Base-by-base conservation (phyloP, 495 filamentous ascomycete genomes). In the Achaetomiella virescens region DNA sequence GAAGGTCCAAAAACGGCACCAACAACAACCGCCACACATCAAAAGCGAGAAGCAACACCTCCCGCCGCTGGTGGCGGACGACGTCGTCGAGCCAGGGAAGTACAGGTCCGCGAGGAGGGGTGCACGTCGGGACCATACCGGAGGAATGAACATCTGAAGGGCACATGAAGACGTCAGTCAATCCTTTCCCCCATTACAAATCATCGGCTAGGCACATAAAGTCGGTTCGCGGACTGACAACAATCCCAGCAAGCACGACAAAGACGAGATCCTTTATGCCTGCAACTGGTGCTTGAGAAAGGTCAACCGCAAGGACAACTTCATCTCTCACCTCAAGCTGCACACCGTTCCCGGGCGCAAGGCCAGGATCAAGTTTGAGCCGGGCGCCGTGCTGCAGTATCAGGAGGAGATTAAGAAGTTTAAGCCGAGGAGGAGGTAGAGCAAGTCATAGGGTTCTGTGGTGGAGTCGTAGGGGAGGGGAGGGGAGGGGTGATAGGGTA, bases 131-230 rank as follows among this genome's bases (percentile, higher is more conserved):
- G 73, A 24, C 48, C 43, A 0, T 87, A 84, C 57, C 80, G 79
- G 67, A 66, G 83, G 43, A 78, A 80, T 35, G 84, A 87, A 54
- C 84, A 87, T 55, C 65, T 86, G 1, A 85, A 84, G 66, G 84
- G 15, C 85, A 88, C 61, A 77, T 79, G 63, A 75, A 76, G 57
- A 82, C 77, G 73, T 74, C 61, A 67, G 73, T 37, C 24, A 5
- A 5, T 8, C n/a, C 10, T 15, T 40, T 6, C 25, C 37, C 18
- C 22, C 22, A 18, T 12, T 17, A 18, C 9, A n/a, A 24, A 42
- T n/a, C 51, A 52, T 24, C 0, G 12, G 10, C 20, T 18, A 52
- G 48, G 29, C 27, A 21, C 21, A 35, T 20, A 27, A 37, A 41
- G 17, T n/a, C n/a, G n/a, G n/a, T n/a, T n/a, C n/a, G n/a, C 14